A percentile compares a stretch with the other conserved stretches of the same genome.
Evolutionary conservation across 805 yeast species (phyloP).

Genomic region (Candida caryicola): DNA sequence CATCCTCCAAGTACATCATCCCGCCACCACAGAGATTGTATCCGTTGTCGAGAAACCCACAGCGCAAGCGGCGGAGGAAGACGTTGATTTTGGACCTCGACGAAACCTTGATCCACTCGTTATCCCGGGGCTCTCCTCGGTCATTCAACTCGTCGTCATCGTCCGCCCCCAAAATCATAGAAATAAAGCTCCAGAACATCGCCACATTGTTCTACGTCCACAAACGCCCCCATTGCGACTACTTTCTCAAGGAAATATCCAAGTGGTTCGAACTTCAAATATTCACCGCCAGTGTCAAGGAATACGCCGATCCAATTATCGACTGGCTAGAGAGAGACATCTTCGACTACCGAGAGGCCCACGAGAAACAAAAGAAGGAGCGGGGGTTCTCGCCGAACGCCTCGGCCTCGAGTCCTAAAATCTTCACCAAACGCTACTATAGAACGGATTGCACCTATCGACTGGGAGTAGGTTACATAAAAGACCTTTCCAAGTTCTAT

Average conservation of each 20-base stretch:
- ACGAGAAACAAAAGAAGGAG: constrained; percentile 10
- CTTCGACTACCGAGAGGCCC: constrained; percentile 16
- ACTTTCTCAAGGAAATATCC: constrained; percentile 71
- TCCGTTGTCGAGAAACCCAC: constrained; percentile 42
- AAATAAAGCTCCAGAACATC: constrained; percentile 64
- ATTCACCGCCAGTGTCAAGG: constrained; percentile 92
- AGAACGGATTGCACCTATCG: constrained; percentile 75
- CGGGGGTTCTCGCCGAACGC: constrained; percentile 2
- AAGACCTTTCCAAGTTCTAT: constrained; percentile 39
- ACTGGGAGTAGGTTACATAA: constrained; percentile 80
- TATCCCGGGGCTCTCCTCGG: constrained; percentile 62
- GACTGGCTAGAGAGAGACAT: constrained; percentile 79
- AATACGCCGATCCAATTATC: constrained; percentile 95
- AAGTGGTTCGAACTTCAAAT: constrained; percentile 88
- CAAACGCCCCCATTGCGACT: constrained; percentile 89
- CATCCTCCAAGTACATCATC: constrained; percentile 40
- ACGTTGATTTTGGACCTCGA: constrained; percentile 86
- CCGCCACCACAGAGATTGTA: constrained; percentile 46
- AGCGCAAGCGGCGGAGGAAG: constrained; percentile 44
- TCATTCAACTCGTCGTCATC: constrained; percentile 32
- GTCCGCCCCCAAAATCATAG: constrained; percentile 65
- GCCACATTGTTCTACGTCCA: constrained; percentile 86
- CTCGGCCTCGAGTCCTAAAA: constrained; percentile 12
- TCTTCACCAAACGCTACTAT: constrained; percentile 63
- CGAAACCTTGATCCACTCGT: constrained; percentile 91